A percentile compares a stretch with the other conserved stretches of the same genome.
Conservation (phyloP, 2,329 filamentous ascomycete genomes). For the Ophiostoma angusticollis region DNA sequence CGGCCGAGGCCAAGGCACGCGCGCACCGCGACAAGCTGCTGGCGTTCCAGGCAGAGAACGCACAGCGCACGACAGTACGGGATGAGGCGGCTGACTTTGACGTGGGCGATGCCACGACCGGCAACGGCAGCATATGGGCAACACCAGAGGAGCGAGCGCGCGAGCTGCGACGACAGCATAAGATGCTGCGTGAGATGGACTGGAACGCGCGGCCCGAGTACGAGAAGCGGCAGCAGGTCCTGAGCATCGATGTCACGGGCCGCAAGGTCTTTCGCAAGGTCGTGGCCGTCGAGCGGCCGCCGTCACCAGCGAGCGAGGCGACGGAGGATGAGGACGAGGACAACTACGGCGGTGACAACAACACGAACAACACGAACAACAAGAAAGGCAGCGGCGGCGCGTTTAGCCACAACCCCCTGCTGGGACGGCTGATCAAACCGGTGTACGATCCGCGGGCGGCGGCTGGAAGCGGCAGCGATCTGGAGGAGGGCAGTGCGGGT, state of each 20-base stretch:
- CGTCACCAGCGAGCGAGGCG: conserved; percentile 29
- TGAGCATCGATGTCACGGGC: conserved; percentile 71
- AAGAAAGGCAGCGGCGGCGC: conserved; percentile 36
- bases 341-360: conserved; percentile 15
- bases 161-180: conserved; percentile 77
- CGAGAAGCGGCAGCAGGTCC: conserved; percentile 73
- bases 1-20: conserved; percentile 55
- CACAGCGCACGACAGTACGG: conserved; percentile 67
- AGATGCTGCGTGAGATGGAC: conserved; percentile 69
- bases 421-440: conserved; percentile 51
- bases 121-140: conserved; percentile 52
- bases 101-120: conserved; percentile 25
- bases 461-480: neutral
- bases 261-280: conserved; percentile 65
- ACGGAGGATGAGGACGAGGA: conserved; percentile 16
- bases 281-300: conserved; percentile 47
- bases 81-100: conserved; percentile 66
- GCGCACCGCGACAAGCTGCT: conserved; percentile 73
- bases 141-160: conserved; percentile 68
- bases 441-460: conserved; percentile 31
- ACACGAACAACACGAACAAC: conserved; percentile 24
- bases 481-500: neutral
- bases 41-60: conserved; percentile 74
- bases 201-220: conserved; percentile 77
- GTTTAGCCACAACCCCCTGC: conserved; percentile 56